Base-by-base conservation (phyloP, 2,329 filamentous ascomycete genomes). In the Spiromastix sp. region DNA sequence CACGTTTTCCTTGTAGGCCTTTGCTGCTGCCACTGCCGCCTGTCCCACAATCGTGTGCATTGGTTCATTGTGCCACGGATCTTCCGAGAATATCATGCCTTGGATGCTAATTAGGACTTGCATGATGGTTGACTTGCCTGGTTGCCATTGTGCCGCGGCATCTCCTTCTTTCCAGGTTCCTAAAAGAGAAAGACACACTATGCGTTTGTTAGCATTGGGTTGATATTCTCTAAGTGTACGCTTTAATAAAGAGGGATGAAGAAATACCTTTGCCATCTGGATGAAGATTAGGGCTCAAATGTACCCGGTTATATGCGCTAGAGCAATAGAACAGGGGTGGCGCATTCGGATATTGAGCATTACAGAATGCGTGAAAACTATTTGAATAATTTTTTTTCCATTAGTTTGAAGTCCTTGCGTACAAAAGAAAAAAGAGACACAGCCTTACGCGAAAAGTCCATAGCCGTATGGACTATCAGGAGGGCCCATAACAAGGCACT, bases 91-190 rank as follows among this genome's bases (percentile, higher is more conserved):
- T 13, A 76, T 66, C 71, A 76, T 72, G 19, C 63, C 60, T 45
- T 76, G 72, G 34, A 76, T 70, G 18, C 67, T 71, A n/a, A 75
- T 61, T 8, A 71, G 54, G 4, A 73, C 51, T 42, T 71, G 69
- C 3, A 72, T 54, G 2, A 73, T 50, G 3, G 68, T 72, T 4
- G 69, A 72, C 22, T 58, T 53, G 7, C 51, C 47, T 2, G 61
- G 54, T 9, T 59, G 51, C 71, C 72, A 70, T 7, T 51, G 42
- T 41, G 63, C 55, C 12, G 51, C 50, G 16, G 52, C 44, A 42
- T 59, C 43, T 7, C 69, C 70, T 13, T 43, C 10, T 15, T 15
- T 33, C 70, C 70, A 69, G 2, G 67, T 71, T 0, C 62, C 63
- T 0, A 72, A 56, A 9, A 72, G 54, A 1, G 65, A 70, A 8